phyloP scores from a whole-genome alignment of 108 stramenopile genomes.

The Pseudonitzschia multiseries region DNA sequence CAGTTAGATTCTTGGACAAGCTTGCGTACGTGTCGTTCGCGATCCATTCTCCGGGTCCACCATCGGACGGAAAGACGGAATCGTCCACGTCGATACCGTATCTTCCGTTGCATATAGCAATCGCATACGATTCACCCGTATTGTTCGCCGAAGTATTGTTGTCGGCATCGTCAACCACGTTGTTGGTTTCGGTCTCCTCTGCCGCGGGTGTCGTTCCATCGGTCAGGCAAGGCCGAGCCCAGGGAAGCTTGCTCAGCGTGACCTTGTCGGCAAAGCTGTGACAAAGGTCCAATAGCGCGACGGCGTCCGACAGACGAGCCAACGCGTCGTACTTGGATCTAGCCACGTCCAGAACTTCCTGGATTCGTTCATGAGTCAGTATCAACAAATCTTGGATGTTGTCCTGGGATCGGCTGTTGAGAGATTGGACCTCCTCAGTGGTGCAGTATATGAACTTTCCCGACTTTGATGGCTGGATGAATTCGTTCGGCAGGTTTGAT shows the following conservation, averaged over 20 bases:
- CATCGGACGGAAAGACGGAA: constrained; percentile 17
- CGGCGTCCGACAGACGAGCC: constrained; percentile 79
- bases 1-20: constrained; percentile 61
- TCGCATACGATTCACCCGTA: constrained; percentile 34
- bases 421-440: constrained; percentile 82
- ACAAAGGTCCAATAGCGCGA: constrained; percentile 86
- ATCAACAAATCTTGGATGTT: constrained; percentile 85
- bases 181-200: neutral
- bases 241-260: constrained; percentile 63
- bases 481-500: constrained; percentile 61
- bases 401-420: constrained; percentile 81
- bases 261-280: constrained; percentile 90
- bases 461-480: constrained; percentile 77
- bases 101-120: constrained; percentile 76
- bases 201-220: constrained; percentile 20
- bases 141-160: constrained; percentile 8
- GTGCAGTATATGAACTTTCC: constrained; percentile 82
- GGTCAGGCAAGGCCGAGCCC: constrained; percentile 74
- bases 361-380: constrained; percentile 80
- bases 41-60: constrained; percentile 36
- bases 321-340: constrained; percentile 77
- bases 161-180: neutral
- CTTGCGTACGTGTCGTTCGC: constrained; percentile 82
- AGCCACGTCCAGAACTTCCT: constrained; percentile 78
- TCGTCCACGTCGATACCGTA: constrained; percentile 66